These are phyloP conservation scores for Micractinium sp. DNA, from an alignment of 139 green algal genomes.

Conservation along the genomic window DNA sequence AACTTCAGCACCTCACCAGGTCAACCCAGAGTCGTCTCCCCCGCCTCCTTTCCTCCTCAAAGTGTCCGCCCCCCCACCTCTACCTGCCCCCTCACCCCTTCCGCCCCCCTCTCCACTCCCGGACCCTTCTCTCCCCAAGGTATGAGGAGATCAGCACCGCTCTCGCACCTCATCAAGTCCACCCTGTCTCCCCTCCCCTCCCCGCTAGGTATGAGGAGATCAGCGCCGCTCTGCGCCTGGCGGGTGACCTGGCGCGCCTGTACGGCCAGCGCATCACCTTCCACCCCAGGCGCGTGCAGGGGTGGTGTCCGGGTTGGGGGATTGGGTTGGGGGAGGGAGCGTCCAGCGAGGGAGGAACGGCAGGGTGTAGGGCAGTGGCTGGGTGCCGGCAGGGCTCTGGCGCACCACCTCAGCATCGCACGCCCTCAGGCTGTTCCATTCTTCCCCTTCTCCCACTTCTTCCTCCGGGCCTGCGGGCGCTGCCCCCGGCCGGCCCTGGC, in stretches of 20 bases:
- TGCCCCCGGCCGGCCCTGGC: not conserved
- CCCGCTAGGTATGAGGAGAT: constrained; percentile 61
- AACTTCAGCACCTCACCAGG: not conserved
- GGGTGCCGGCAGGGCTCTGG: not conserved
- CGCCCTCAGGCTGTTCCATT: no score
- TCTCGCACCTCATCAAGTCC: not conserved
- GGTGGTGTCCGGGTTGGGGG: no score
- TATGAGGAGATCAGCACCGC: constrained; percentile 58
- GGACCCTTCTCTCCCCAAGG: constrained; percentile 23
- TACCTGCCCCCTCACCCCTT: no score
- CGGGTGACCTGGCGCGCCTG: constrained; percentile 54
- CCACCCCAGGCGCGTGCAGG: constrained; percentile 51
- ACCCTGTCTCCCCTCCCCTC: not conserved
- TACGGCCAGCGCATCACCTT: constrained; percentile 74
- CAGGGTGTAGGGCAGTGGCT: not conserved
- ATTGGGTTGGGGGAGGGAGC: no score
- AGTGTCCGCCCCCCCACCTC: no score
- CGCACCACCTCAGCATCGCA: no score
- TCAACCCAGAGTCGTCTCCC: not conserved
- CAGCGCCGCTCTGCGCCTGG: constrained; percentile 56
- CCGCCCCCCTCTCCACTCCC: no score
- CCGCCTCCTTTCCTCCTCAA: no score
- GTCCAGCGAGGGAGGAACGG: no score
- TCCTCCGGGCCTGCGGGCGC: not conserved
- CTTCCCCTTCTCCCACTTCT: no score